Evolutionary conservation across 176 grass and related monocot species (phyloP).

Genomic region (Musa beccarii): DNA sequence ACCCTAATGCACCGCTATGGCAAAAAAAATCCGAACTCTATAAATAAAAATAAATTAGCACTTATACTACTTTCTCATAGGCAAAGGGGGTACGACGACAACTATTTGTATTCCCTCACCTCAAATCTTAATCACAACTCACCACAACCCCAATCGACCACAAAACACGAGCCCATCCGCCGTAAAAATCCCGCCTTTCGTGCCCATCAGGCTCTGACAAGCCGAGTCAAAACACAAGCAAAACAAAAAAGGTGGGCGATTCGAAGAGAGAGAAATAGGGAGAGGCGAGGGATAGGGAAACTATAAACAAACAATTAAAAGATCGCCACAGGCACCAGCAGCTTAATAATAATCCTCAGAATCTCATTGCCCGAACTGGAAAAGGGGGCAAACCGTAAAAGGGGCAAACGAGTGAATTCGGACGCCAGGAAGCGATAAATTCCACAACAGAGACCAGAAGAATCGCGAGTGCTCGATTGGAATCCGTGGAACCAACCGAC

Average conservation of each 20-base stretch:
- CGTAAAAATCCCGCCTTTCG: conserved; percentile 14
- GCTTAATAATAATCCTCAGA: not conserved
- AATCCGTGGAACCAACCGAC: not conserved
- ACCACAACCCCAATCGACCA: conserved; percentile 5
- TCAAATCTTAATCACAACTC: not conserved
- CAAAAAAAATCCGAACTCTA: conserved; percentile 2
- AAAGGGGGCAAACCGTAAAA: not conserved
- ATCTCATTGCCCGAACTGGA: not conserved
- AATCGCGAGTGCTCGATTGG: not conserved
- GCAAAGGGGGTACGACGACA: conserved; percentile 6
- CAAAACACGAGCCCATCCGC: conserved; percentile 4
- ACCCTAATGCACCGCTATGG: conserved; percentile 12
- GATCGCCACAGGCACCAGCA: not conserved
- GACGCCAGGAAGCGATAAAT: conserved; percentile 3
- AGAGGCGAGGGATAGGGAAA: not conserved
- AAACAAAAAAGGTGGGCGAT: conserved; percentile 7
- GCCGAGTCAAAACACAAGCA: conserved; percentile 5
- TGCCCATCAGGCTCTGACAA: conserved; percentile 3
- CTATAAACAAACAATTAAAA: not conserved
- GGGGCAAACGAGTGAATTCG: not conserved
- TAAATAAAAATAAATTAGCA: conserved; percentile 5
- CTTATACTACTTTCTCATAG: conserved; percentile 2
- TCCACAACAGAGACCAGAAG: not conserved
- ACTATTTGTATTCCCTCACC: conserved; percentile 4
- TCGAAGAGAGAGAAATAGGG: not conserved